Evolutionary conservation across 495 filamentous ascomycete species (phyloP).

Genomic region (Podospora pseudoanserina): DNA sequence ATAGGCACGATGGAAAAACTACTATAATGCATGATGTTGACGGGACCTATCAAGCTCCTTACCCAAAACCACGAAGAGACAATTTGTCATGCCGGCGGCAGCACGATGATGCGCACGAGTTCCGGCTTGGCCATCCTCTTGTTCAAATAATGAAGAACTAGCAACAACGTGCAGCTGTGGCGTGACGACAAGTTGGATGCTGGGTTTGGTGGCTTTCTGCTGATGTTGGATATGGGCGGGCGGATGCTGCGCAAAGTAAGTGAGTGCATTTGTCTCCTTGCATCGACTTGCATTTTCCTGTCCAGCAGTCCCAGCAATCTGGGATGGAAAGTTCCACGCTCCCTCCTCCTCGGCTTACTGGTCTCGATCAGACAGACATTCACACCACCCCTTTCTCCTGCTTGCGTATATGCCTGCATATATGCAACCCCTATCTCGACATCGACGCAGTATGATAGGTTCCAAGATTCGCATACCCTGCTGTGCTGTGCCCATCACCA

Average conservation of each 20-base stretch:
- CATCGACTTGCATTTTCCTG: neutral
- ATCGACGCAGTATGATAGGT: neutral
- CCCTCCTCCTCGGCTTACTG: neutral
- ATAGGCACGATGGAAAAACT: neutral
- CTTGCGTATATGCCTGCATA: neutral
- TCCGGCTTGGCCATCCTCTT: neutral
- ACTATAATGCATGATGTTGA: neutral
- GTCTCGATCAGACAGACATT: neutral
- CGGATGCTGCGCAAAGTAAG: neutral
- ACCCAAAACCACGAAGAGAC: neutral
- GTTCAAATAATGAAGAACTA: conserved; percentile 10
- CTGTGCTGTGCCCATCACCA: neutral
- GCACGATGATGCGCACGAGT: neutral
- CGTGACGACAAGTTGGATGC: neutral
- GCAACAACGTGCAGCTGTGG: conserved; percentile 9
- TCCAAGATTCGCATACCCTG: neutral
- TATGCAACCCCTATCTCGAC: neutral
- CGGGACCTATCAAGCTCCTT: neutral
- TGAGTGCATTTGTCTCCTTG: neutral
- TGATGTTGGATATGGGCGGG: conserved; percentile 1
- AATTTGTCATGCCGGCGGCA: neutral
- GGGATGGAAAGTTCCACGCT: conserved; percentile 1
- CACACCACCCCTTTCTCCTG: neutral
- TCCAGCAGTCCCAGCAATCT: neutral
- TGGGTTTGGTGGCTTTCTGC: neutral